Evolutionary conservation across 306 rosid genomes (phyloP), one percentile per base, ranked within the genome.

Genomic region (Lathyrus tuberosus): DNA sequence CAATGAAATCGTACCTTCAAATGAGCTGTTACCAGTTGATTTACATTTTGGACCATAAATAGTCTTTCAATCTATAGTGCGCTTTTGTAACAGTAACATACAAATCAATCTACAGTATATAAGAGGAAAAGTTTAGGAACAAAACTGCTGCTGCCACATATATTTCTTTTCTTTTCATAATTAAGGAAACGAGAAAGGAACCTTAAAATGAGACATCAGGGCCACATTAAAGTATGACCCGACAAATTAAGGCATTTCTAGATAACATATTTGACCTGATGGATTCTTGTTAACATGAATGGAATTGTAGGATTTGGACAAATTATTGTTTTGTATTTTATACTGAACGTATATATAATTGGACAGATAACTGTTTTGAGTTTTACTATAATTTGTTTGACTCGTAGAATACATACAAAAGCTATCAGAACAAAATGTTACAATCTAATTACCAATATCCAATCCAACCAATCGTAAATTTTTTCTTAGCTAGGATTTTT

Each of bases 191-290:
- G 9, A 30, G 62, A 26, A 30, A 12, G 35, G 17, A 56, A 56
- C 62, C 62, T 56, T 56, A 56, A 56, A 56, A 56, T 26, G 38
- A 24, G 35, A 24, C 26, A 12, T 56, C 4, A 56, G 62, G 62
- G 38, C 38, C 62, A 56, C 62, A 56, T 56, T 56, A 56, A 56
- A 56, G 62, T 35, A 56, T 28, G 16, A 56, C 5, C 62, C 62
- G 62, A 56, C 62, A 56, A 56, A 26, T 26, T 56, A 56, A 5
- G 62, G 38, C 38, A 12, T 12, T 16, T 26, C 38, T 14, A 56
- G 38, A 56, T 56, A 56, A 5, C 38, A 26, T 56, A 56, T 14
- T 56, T 56, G 62, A 56, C 62, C 30, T 26, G 37, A 12, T 13
- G 38, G 60, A 26, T 26, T 56, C 2, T 26, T 24, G 38, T 56